Conservation (phyloP, 1,284 basidiomycete genomes). For the Ustilago nuda region DNA sequence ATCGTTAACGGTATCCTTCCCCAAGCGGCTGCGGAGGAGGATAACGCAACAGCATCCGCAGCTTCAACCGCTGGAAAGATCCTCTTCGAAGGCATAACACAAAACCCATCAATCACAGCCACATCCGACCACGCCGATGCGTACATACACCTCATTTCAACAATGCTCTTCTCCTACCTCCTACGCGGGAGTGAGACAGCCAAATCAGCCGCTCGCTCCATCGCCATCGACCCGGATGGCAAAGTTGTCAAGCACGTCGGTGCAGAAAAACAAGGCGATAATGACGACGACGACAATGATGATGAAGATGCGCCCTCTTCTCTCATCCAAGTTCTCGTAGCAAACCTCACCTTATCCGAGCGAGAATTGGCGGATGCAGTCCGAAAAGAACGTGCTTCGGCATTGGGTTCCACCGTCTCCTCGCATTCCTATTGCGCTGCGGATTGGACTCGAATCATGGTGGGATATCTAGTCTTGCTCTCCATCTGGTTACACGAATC, state of each 20-base stretch:
- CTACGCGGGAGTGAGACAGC: slow-evolving; percentile 73
- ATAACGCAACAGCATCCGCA: slow-evolving; percentile 33
- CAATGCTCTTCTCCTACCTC: slow-evolving; percentile 71
- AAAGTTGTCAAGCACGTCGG: slow-evolving; percentile 27
- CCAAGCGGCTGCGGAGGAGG: background rate
- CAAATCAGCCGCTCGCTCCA: slow-evolving; percentile 73
- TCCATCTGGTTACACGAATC: slow-evolving; percentile 98
- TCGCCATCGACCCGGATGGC: slow-evolving; percentile 69
- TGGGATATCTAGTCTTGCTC: slow-evolving; percentile 85
- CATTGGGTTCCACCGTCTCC: slow-evolving; percentile 37
- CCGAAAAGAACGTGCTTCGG: slow-evolving; percentile 58
- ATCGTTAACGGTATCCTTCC: slow-evolving; percentile 73
- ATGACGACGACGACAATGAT: slow-evolving; percentile 57
- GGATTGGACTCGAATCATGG: slow-evolving; percentile 85
- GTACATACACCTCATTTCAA: slow-evolving; percentile 69
- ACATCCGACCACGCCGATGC: slow-evolving; percentile 69
- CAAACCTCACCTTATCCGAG: slow-evolving; percentile 76
- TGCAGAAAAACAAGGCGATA: slow-evolving; percentile 26
- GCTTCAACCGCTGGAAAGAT: slow-evolving; percentile 70
- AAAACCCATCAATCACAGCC: slow-evolving; percentile 66
- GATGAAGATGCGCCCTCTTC: slow-evolving; percentile 72
- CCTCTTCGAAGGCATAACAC: slow-evolving; percentile 72
- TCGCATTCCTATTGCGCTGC: slow-evolving; percentile 44
- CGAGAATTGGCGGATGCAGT: slow-evolving; percentile 71
- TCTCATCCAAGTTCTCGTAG: slow-evolving; percentile 74